Evolutionary conservation across 2,329 filamentous ascomycete species (phyloP).

Genomic region (Sarocladiaceae sp.): DNA sequence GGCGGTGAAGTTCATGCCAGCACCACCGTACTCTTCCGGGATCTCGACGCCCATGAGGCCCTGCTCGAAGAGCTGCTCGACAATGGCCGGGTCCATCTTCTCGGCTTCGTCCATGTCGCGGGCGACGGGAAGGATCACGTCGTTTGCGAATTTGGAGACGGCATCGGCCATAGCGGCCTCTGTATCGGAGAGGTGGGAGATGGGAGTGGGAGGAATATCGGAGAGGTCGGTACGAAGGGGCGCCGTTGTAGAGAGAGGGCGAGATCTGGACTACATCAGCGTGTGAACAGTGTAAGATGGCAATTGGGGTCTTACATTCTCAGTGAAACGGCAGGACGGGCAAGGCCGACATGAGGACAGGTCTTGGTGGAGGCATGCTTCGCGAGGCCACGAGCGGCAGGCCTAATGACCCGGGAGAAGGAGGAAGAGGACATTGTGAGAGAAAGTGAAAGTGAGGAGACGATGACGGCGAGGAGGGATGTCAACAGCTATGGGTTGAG

Average conservation of each 20-base stretch:
- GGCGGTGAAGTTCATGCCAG: constrained; percentile 97
- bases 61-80: constrained; percentile 95
- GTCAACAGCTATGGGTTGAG: not conserved
- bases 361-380: constrained; percentile 21
- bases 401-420: constrained; percentile 44
- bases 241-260: constrained; percentile 55
- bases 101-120: constrained; percentile 98
- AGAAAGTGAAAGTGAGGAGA: not conserved
- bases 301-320: constrained; percentile 11
- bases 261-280: constrained; percentile 20
- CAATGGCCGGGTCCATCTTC: constrained; percentile 78
- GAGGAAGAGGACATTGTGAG: constrained; percentile 35
- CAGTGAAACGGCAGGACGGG: constrained; percentile 16
- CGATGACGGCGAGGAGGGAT: not conserved
- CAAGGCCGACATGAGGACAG: not conserved
- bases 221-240: constrained; percentile 52
- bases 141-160: constrained; percentile 84
- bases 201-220: constrained; percentile 81
- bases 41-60: constrained; percentile 97
- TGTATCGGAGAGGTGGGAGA: constrained; percentile 85
- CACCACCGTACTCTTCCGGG: constrained; percentile 91
- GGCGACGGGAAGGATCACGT: constrained; percentile 82
- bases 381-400: constrained; percentile 35
- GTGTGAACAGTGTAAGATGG: constrained; percentile 5
- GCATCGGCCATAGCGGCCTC: constrained; percentile 85